Evolutionary conservation across 306 rosid species (phyloP), one percentile per base, ranked within the genome.

Genomic region (Mimosa bimucronata): DNA sequence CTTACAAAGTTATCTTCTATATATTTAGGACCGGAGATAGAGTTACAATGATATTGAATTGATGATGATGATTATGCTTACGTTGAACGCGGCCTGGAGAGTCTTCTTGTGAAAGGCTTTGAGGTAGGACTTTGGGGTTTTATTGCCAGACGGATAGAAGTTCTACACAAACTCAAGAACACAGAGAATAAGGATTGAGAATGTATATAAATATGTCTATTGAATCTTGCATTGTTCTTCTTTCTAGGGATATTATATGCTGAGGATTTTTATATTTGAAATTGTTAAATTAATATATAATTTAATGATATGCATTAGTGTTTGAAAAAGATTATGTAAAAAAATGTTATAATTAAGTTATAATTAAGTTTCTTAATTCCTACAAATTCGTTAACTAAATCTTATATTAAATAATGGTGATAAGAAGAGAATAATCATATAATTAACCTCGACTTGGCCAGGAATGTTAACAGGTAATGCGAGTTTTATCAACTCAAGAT

Each of bases 41-140:
- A n/a, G n/a, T n/a, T n/a, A n/a, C n/a, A n/a, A n/a, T n/a, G n/a
- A n/a, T n/a, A 42, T 42, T 42, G 12, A 42, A 10, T 42, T 53
- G 2, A 18, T 19, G 16, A 11, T 7, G 11, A 58, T 19, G 30
- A 52, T 28, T 25, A n/a, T 11, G 21, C 84, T 68, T 46, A 83
- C 89, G 48, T 86, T 70, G 60, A 62, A 78, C 50, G 85, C 3
- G n/a, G 83, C 85, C 37, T 86, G 74, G 0, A 86, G 30, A 64
- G 79, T 21, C 10, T 30, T 15, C 80, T 4, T 48, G 74, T 83
- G 74, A 79, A 86, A 83, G 23, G 74, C 87, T 3, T 11, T 15
- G 9, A 69, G 45, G 79, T 77, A 83, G 60, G 89, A 80, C 16
- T 66, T 19, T 7, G 73, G 77, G 55, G 53, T 64, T 44, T 38